Evolutionary conservation across 2,329 filamentous ascomycete genomes (phyloP), one percentile per base, ranked within the genome.

Genomic region (Fusarium mundagurra): DNA sequence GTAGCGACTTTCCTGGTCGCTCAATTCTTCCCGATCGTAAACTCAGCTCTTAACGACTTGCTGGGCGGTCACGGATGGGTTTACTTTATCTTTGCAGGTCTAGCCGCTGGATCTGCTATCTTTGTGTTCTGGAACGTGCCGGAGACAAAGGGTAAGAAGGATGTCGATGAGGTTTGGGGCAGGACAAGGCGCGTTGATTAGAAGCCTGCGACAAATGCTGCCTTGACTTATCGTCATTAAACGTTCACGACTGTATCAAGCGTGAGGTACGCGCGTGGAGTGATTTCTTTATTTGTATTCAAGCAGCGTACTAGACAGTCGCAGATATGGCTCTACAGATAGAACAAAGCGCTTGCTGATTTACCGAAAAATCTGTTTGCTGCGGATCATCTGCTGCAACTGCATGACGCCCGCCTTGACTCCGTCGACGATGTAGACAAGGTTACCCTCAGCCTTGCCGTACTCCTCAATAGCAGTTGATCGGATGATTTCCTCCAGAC

Each of bases 1-100:
- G 87, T 94, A 33, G 93, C 95, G 2, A 98, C 96, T 0, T 98
- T 98, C 80, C 77, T 97, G 29, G 95, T 99, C 5, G 95, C 96
- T 0, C 95, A 98, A 78, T 97, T 98, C 84, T 98, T 99, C 86
- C 96, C 96, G 0, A 88, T 98, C 27, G 83, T 97, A 69, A 97
- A 97, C 80, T 89, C 90, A 48, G 89, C 88, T 8, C 84, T 98
- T 59, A 95, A 92, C 78, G 81, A 83, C 1, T 78, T 82, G 7
- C 81, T 92, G 17, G 90, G 93, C 1, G 93, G 92, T 0, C 88
- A 92, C 7, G 95, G 96, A 4, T 93, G 92, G 85, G 93, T 96
- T 0, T 99, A 97, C 81, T 97, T 96, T 80, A 87, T 98, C n/a
- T 99, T 99, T 82, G 91, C 94, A 1, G 92, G 82, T 0, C 84